Percentiles rank a stretch among this genome's conserved stretches.
These are phyloP conservation scores for Rhododendron griersonianum DNA, from an alignment of 148 eudicot species.

Conservation along the genomic window DNA sequence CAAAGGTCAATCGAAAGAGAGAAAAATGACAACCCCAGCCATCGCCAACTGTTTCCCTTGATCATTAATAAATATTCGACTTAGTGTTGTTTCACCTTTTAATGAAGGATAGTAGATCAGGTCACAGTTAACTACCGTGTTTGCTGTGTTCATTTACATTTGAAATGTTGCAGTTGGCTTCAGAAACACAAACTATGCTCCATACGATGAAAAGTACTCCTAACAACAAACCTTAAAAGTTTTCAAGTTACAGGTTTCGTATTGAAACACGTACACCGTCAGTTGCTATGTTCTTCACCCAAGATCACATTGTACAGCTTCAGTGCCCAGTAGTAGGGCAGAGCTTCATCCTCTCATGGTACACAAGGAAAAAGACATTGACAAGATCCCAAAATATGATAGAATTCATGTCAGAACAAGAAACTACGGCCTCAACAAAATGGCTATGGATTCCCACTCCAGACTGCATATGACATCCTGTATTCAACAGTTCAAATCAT, in stretches of 20 bases:
- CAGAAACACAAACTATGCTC: neutral
- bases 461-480: conserved; percentile 81
- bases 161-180: neutral
- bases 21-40: neutral
- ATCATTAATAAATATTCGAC: neutral
- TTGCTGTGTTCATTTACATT: neutral
- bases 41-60: neutral
- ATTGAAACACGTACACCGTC: neutral
- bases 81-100: neutral
- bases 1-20: neutral
- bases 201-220: neutral
- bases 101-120: neutral
- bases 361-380: neutral
- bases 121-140: neutral
- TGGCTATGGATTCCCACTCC: conserved; percentile 90
- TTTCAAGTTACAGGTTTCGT: neutral
- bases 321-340: neutral
- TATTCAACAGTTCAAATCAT: conserved; percentile 11
- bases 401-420: conserved; percentile 5
- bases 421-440: conserved; percentile 55
- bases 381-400: neutral
- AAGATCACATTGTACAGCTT: conserved; percentile 2
- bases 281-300: neutral
- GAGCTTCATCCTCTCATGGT: neutral
- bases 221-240: neutral